phyloP scores from a whole-genome alignment of 208 protist genomes.

The Leishmania gerbilli region DNA sequence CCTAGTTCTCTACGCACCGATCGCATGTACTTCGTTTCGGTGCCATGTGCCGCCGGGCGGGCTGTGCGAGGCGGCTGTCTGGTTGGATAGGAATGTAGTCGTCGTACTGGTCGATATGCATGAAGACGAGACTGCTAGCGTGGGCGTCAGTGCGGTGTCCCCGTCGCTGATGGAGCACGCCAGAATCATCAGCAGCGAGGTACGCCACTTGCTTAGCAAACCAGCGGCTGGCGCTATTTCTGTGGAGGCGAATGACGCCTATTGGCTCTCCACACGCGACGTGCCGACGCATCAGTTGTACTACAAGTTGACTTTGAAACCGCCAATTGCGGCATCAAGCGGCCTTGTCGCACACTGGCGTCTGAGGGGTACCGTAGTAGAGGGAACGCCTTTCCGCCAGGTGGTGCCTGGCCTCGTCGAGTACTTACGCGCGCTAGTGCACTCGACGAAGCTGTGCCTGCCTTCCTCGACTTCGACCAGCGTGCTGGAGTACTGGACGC shows the following conservation, averaged over 20 bases:
- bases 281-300: constrained; percentile 2
- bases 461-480: neutral
- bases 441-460: constrained; percentile 2
- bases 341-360: constrained; percentile 9
- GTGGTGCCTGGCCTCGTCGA: constrained; percentile 16
- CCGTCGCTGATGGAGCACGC: constrained; percentile 23
- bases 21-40: constrained; percentile 21
- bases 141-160: neutral
- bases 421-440: constrained; percentile 16
- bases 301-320: neutral
- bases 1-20: constrained; percentile 28
- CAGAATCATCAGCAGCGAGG: constrained; percentile 7
- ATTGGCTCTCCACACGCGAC: constrained; percentile 18
- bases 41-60: constrained; percentile 20
- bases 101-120: constrained; percentile 20
- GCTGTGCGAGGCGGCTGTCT: constrained; percentile 22
- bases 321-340: neutral
- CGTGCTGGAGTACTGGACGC: constrained; percentile 19
- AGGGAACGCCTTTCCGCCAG: constrained; percentile 14
- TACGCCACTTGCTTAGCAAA: constrained; percentile 6
- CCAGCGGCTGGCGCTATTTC: constrained; percentile 1
- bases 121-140: neutral
- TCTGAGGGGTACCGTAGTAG: constrained; percentile 8
- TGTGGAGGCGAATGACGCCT: constrained; percentile 8
- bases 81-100: constrained; percentile 14